Base-by-base conservation (phyloP, 345 rosid genomes). In the Linum lewisii region DNA sequence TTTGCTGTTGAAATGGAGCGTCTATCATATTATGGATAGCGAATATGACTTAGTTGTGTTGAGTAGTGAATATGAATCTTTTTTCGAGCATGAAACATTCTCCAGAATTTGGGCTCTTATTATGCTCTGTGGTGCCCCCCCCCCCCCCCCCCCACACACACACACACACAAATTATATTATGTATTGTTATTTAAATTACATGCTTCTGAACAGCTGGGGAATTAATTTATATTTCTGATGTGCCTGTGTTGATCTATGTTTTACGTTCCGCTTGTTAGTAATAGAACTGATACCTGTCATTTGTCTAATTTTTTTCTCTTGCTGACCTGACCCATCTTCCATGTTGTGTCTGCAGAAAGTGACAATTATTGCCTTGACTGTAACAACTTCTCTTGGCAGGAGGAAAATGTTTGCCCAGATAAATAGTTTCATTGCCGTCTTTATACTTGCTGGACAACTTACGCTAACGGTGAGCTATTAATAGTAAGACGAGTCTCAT, bases 381-480 rank as follows among this genome's bases (percentile, higher is more conserved):
- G 82, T 88, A 62, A 74, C 79, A 72, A 81, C 86, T 70, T 81
- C 96, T 23, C 62, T 82, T 64, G 98, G 81, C 24, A 80, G 96
- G 69, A 88, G 96, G 75, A 86, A 64, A 75, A 69, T 91, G 73
- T 82, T 88, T 70, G 96, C 92, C 6, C 84, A 91, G 86, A 91
- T 91, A 74, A 91, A 91, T 69, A 84, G 96, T 88, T 88, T 91
- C 25, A 83, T 88, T 69, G 98, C 95, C 63, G 73, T 86, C 59
- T 91, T 91, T 78, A 88, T 91, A 73, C 95, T 91, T 24, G 76
- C 77, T 63, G 98, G 96, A 73, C 98, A 88, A 76, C 84, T 91
- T 58, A 88, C 95, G 50, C 70, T 87, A 71, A 91, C 96, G 62
- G 96, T 91, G 80, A 54, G 74, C 53, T 65, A 38, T 19, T 21